Base-by-base conservation (phyloP, 495 filamentous ascomycete species). In the Neurospora tetraspora region DNA sequence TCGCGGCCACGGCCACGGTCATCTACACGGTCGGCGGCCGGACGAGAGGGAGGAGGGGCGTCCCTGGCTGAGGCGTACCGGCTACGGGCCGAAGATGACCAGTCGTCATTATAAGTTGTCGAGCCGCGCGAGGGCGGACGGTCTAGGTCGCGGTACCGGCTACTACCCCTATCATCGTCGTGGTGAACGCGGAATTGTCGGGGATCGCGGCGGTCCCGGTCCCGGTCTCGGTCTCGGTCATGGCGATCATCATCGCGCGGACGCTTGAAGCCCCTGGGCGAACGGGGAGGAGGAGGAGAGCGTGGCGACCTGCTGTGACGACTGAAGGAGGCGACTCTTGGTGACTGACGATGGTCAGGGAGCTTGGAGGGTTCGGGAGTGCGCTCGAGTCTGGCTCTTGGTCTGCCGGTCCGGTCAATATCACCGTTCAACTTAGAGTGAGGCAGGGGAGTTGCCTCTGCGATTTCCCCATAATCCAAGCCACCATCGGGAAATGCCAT, bases 381-480 rank as follows among this genome's bases (percentile, higher is more conserved):
- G 86, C 88, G 89, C 88, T 93, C 93, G 81, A 85, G 83, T 86
- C 87, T 89, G 88, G 86, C 86, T 85, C 88, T 87, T 83, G 83
- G 86, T 90, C 89, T 88, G 88, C 88, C 87, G 84, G 78, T 82
- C 82, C 86, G 87, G 89, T 90, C 88, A 90, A 89, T 87, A 77
- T 77, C 77, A 86, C 84, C 85, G 83, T 81, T 83, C 86, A 81
- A 75, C 74, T 84, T 80, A 83, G 78, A 75, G 74, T 82, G 82
- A 84, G 83, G 82, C 85, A 85, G 83, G 84, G 83, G 78, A 86
- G 83, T 83, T 86, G 86, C 86, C 87, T 92, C 93, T 84, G 91
- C 83, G 82, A 97, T 94, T 88, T 97, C 94, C 83, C 94, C 94
- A 85, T 97, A 92, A 84, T 89, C 88, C 79, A 87, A 88, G 80